Evolutionary conservation across 2,329 filamentous ascomycete genomes (phyloP).

Genomic region (Fusarium sterilihyphosum): DNA sequence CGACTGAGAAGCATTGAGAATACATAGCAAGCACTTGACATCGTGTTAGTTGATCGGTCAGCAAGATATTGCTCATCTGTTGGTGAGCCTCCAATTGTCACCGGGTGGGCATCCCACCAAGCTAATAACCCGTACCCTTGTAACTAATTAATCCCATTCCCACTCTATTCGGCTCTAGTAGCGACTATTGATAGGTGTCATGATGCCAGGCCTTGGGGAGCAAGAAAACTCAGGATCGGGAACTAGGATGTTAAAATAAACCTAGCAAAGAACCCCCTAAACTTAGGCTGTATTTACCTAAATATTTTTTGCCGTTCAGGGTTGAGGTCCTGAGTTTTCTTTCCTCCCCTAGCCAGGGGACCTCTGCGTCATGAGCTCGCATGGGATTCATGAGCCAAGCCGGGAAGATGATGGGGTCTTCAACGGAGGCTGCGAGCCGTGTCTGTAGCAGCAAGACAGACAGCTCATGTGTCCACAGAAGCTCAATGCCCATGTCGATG

Average conservation of each 20-base stretch:
- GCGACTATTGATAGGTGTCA: constrained; percentile 23
- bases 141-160: constrained; percentile 22
- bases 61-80: not conserved
- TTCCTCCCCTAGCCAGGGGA: not conserved
- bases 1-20: not conserved
- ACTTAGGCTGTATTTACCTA: too few species aligned
- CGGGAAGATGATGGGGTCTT: constrained; percentile 21
- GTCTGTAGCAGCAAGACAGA: constrained; percentile 10
- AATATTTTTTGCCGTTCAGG: too few species aligned
- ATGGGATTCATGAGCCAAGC: constrained; percentile 26
- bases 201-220: constrained; percentile 11
- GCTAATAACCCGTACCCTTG: constrained; percentile 27
- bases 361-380: constrained; percentile 24
- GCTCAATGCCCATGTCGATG: not conserved
- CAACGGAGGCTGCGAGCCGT: constrained; percentile 23
- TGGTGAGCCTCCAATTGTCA: constrained; percentile 14
- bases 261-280: too few species aligned
- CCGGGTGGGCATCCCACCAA: not conserved
- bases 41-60: constrained; percentile 10
- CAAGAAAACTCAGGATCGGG: too few species aligned
- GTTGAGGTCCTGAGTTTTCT: too few species aligned
- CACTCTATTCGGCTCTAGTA: not conserved
- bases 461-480: constrained; percentile 9
- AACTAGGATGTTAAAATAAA: too few species aligned
- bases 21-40: constrained; percentile 5